These are phyloP conservation scores for Rhodotorula sp. DNA, from an alignment of 1,284 basidiomycete genomes.

Conservation along the genomic window DNA sequence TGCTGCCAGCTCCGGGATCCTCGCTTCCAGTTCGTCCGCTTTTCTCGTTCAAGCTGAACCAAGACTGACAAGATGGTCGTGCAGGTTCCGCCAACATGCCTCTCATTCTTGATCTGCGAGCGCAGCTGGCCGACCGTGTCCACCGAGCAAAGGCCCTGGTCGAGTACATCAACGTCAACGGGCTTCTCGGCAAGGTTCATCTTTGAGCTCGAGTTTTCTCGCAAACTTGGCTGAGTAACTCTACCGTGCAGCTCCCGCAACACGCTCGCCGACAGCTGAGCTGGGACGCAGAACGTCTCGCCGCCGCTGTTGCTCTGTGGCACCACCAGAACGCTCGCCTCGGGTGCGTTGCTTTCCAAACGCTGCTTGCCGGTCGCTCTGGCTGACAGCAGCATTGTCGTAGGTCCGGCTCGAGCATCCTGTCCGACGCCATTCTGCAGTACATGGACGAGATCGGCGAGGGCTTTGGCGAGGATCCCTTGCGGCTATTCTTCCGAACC, in stretches of 20 bases:
- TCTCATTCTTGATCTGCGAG: slow-evolving; percentile 72
- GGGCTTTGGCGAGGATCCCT: slow-evolving; percentile 63
- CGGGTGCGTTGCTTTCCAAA: slow-evolving; percentile 45
- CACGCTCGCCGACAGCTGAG: slow-evolving; percentile 69
- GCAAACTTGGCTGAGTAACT: neutral
- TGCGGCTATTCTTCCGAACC: slow-evolving; percentile 79
- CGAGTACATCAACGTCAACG: slow-evolving; percentile 81
- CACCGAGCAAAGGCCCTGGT: slow-evolving; percentile 77
- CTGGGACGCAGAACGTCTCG: slow-evolving; percentile 84
- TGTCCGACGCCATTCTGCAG: slow-evolving; percentile 56
- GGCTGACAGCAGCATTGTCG: neutral
- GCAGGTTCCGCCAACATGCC: slow-evolving; percentile 70
- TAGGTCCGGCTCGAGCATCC: slow-evolving; percentile 42
- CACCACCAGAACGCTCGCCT: slow-evolving; percentile 65
- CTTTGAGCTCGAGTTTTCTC: neutral
- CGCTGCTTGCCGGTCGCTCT: neutral
- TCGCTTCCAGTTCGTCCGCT: slow-evolving; percentile 61
- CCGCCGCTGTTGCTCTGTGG: slow-evolving; percentile 81
- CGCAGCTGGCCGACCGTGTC: slow-evolving; percentile 73
- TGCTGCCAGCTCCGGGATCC: slow-evolving; percentile 69
- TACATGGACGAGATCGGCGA: slow-evolving; percentile 58
- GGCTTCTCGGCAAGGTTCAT: slow-evolving; percentile 66
- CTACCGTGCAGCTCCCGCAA: slow-evolving; percentile 67
- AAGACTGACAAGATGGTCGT: neutral
- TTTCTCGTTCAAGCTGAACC: neutral